phyloP scores from a whole-genome alignment of 2,329 filamentous ascomycete species.

The Trichoderma sp. region DNA sequence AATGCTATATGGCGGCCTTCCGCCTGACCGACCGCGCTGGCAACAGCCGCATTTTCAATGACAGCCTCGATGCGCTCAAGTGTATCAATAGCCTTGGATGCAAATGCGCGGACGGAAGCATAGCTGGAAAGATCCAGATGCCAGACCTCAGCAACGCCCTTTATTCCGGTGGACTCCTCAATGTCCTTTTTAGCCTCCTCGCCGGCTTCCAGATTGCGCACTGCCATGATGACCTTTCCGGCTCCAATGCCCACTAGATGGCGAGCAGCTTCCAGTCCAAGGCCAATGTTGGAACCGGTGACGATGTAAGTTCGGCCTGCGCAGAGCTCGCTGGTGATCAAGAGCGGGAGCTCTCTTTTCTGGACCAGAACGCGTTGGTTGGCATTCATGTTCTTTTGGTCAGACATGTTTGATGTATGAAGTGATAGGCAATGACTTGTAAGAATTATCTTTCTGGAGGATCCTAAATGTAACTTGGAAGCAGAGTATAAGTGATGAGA shows the following conservation, averaged over 20 bases:
- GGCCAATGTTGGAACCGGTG: conserved; percentile 45
- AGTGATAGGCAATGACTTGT: not conserved
- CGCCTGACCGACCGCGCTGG: conserved; percentile 26
- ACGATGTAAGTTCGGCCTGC: conserved; percentile 35
- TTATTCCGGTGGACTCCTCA: conserved; percentile 34
- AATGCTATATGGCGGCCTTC: conserved; percentile 48
- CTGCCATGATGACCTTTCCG: conserved; percentile 47
- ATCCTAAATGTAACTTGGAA: not conserved
- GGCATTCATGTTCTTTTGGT: not conserved
- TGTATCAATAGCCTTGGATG: conserved; percentile 27
- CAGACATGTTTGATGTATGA: not conserved
- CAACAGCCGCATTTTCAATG: conserved; percentile 44
- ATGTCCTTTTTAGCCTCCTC: conserved; percentile 44
- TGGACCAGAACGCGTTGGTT: not conserved
- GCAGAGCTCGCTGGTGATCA: conserved; percentile 3
- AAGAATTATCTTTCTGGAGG: not conserved
- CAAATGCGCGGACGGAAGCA: conserved; percentile 42
- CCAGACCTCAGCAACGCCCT: conserved; percentile 45
- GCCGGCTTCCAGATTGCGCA: conserved; percentile 44
- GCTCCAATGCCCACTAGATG: conserved; percentile 45
- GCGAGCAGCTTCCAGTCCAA: conserved; percentile 46
- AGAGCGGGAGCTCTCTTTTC: not conserved
- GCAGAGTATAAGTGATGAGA: too few relatives aligned
- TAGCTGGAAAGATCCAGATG: conserved; percentile 46
- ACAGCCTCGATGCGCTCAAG: conserved; percentile 48